Base-by-base conservation (phyloP, 1,139 yeast genomes). In the Groenewaldozyma sp. region DNA sequence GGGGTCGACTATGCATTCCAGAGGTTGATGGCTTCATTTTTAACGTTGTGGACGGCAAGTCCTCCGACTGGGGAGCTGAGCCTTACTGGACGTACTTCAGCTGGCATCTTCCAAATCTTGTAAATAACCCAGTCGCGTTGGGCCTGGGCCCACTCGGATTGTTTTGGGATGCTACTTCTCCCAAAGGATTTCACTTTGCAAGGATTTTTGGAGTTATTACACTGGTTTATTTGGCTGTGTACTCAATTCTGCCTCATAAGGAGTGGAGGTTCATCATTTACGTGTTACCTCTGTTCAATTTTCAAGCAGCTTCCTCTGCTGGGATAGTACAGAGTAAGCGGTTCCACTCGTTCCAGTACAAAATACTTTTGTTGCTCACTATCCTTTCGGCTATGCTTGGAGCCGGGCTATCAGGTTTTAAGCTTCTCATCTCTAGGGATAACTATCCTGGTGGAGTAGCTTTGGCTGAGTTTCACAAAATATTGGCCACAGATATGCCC, bases 371-470 rank as follows among this genome's bases (percentile, higher is more conserved):
- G 1, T 44, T 67, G 2, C 36, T 70, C 14, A 28, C 59, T 13
- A 38, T 49, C 17, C 17, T 49, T 17, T 40, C 55, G 1, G 55
- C 65, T 1, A 55, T 66, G 6, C 40, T 63, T 1, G 66, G 78
- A 1, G 45, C 70, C 2, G 43, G 61, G 0, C 42, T 72, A 3
- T 73, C 91, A 0, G 42, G 71, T 2, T 56, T 70, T 18, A 75
- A 76, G 69, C 73, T 79, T 0, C 70, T 68, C 41, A 66, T 77
- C 3, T 86, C 95, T 0, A 71, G 82, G 37, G 67, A 65, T 60
- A 88, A 88, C 59, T 88, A 88, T 55, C 95, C 96, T 2, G 97
- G 97, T 6, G 97, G 95, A 0, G 70, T 64, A 3, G 94, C 95
- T 0, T 60, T 87, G 28, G 45, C 57, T 11, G 57, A 55, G 31